Evolutionary conservation across 805 yeast species (phyloP).

Genomic region (Myxozyma mucilagina): DNA sequence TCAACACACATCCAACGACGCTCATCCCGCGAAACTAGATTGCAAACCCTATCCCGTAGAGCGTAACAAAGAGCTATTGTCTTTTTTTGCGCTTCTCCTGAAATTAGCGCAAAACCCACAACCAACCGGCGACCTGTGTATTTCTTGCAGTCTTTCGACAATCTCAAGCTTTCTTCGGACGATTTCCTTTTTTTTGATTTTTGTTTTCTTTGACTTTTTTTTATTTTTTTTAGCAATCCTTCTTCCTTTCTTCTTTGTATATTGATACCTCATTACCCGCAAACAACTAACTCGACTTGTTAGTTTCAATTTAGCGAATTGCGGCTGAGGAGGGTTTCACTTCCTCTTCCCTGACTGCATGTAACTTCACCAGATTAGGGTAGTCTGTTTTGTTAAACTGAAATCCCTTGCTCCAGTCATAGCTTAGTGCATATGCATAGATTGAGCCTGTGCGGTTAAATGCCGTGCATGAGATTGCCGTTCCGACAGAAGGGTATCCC

Average conservation of each 20-base stretch:
- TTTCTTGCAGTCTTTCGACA: no score
- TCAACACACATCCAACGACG: no score
- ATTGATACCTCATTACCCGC: neutral
- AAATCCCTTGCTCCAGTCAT: conserved; percentile 91
- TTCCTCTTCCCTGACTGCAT: conserved; percentile 83
- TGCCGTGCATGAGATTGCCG: conserved; percentile 69
- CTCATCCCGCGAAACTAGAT: no score
- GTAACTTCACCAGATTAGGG: conserved; percentile 76
- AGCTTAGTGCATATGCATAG: conserved; percentile 87
- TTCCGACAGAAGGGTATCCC: conserved; percentile 65
- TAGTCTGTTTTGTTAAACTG: conserved; percentile 71
- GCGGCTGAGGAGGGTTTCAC: conserved; percentile 14
- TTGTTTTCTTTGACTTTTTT: neutral
- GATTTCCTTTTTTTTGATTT: neutral
- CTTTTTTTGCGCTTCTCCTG: no score
- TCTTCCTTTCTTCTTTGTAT: neutral
- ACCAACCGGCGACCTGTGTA: no score
- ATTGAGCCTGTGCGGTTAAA: conserved; percentile 83
- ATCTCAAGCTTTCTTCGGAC: no score
- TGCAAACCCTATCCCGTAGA: no score
- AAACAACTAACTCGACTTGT: neutral
- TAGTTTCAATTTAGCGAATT: conserved; percentile 2
- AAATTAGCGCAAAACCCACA: no score
- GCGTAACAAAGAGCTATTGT: no score
- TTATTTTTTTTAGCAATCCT: neutral